Evolutionary conservation across 176 grass and related monocot genomes (phyloP).

Genomic region (Hyparrhenia diplandra): DNA sequence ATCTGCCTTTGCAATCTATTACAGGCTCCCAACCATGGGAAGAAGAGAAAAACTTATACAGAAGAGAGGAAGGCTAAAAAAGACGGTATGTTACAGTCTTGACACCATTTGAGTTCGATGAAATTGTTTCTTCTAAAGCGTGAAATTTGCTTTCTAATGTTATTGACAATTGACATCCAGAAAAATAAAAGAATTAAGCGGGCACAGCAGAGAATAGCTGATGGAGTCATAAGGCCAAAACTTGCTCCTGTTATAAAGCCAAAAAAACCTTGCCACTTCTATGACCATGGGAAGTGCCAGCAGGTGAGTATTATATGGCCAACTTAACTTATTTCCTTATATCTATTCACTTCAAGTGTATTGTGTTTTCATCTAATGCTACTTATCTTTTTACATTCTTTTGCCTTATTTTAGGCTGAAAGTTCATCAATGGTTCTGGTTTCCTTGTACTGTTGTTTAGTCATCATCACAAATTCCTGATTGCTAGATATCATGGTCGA

Average conservation of each 20-base stretch:
- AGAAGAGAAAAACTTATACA: slow-evolving; percentile 63
- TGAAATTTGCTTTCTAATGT: slow-evolving; percentile 40
- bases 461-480: background rate
- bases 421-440: background rate
- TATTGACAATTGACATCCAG: slow-evolving; percentile 54
- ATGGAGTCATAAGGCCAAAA: slow-evolving; percentile 81
- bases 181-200: slow-evolving; percentile 71
- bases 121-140: slow-evolving; percentile 9
- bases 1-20: slow-evolving; percentile 23
- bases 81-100: slow-evolving; percentile 44
- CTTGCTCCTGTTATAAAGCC: slow-evolving; percentile 62
- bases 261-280: slow-evolving; percentile 73
- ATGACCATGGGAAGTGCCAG: slow-evolving; percentile 73
- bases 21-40: slow-evolving; percentile 43
- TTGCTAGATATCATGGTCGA: background rate
- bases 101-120: slow-evolving; percentile 3
- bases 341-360: slow-evolving; percentile 1
- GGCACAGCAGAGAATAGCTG: slow-evolving; percentile 59
- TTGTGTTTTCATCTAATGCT: background rate
- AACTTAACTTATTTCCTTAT: slow-evolving; percentile 15
- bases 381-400: background rate
- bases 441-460: background rate
- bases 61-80: slow-evolving; percentile 78
- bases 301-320: slow-evolving; percentile 43
- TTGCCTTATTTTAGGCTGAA: slow-evolving; percentile 7